Evolutionary conservation across 2,329 filamentous ascomycete species (phyloP).

Genomic region (Colletotrichum cordylinicola): DNA sequence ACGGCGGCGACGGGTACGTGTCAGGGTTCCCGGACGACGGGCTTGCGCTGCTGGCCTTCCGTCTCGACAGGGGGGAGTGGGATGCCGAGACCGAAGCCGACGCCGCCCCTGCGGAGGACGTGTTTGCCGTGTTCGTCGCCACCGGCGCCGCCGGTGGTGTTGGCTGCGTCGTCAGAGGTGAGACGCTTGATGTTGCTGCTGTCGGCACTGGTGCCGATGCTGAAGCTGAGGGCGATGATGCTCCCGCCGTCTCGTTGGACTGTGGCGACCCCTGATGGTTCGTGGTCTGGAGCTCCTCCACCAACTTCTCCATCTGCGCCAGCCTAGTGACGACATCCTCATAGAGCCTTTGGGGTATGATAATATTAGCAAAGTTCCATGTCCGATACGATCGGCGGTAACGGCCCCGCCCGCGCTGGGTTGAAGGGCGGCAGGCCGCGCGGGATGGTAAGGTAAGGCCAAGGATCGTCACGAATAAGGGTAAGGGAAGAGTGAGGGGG

Average conservation of each 20-base stretch:
- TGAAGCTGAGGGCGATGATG: neutral
- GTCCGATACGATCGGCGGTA: neutral
- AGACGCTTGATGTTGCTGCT: neutral
- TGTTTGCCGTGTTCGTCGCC: neutral
- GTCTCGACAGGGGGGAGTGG: constrained; percentile 5
- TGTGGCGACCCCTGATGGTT: neutral
- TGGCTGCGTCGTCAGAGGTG: neutral
- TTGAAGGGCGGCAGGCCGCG: neutral
- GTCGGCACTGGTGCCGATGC: neutral
- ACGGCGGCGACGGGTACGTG: constrained; percentile 8
- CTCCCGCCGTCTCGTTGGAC: neutral
- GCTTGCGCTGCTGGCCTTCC: constrained; percentile 8
- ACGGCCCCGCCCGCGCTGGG: neutral
- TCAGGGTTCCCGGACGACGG: constrained; percentile 8
- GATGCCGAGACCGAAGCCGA: constrained; percentile 28
- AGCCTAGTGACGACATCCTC: constrained; percentile 20
- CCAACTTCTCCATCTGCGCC: constrained; percentile 19
- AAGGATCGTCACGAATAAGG: neutral
- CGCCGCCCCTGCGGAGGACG: constrained; percentile 4
- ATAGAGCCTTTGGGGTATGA: constrained; percentile 3
- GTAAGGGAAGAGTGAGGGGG: neutral
- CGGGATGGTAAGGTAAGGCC: neutral
- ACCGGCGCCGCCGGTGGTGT: neutral
- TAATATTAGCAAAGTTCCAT: neutral
- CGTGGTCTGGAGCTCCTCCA: constrained; percentile 17